These are phyloP conservation scores for Quercus tomentella DNA, from an alignment of 331 rosid species.

Conservation along the genomic window DNA sequence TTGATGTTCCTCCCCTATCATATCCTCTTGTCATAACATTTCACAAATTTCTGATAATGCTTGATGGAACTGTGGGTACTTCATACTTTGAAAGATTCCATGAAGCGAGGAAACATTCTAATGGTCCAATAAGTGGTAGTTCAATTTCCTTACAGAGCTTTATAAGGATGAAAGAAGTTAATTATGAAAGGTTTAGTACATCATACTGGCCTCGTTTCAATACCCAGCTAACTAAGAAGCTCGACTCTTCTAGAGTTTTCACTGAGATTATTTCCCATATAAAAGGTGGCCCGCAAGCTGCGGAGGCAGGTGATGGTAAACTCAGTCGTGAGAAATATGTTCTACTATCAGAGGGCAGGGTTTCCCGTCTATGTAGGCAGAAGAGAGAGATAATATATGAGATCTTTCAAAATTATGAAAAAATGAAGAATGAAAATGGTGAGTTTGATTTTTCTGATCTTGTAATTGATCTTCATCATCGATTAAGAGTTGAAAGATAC, in stretches of 20 bases:
- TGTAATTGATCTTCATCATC: constrained; percentile 51
- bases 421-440: constrained; percentile 48
- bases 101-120: constrained; percentile 11
- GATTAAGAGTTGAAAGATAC: constrained; percentile 40
- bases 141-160: constrained; percentile 44
- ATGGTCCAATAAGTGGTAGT: constrained; percentile 18
- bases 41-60: constrained; percentile 79
- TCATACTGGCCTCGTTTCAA: constrained; percentile 70
- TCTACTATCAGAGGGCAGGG: constrained; percentile 31
- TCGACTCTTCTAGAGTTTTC: constrained; percentile 57
- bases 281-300: constrained; percentile 48
- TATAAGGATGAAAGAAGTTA: constrained; percentile 57
- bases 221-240: constrained; percentile 38
- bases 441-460: constrained; percentile 75
- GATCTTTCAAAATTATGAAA: constrained; percentile 56
- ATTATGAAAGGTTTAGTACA: constrained; percentile 51
- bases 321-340: constrained; percentile 47
- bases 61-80: constrained; percentile 63
- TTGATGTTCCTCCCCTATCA: constrained; percentile 33
- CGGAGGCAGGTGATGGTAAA: constrained; percentile 35
- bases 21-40: constrained; percentile 79
- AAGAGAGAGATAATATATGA: constrained; percentile 47
- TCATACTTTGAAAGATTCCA: constrained; percentile 61
- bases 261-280: constrained; percentile 67
- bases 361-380: constrained; percentile 34